Evolutionary conservation across 1,284 basidiomycete genomes (phyloP).

Genomic region (Apiotrichum mycotoxinovorans): DNA sequence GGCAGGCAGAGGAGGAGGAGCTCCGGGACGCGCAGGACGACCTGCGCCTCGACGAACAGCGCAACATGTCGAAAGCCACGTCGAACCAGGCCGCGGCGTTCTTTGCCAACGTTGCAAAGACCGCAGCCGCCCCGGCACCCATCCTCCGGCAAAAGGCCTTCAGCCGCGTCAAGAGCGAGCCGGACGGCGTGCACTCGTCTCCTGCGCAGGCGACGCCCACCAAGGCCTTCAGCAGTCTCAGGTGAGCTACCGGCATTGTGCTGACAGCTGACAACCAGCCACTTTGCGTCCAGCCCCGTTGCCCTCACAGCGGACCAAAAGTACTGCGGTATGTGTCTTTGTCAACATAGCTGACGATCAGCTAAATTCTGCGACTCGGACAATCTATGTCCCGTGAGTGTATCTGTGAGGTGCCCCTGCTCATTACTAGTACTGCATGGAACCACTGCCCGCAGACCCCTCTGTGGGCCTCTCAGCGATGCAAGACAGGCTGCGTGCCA

Average conservation of each 20-base stretch:
- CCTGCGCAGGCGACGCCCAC: not conserved
- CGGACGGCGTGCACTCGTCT: not conserved
- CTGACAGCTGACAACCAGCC: not conserved
- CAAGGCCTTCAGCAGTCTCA: not conserved
- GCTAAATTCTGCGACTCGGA: not conserved
- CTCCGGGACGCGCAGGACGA: not conserved
- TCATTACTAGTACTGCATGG: constrained; percentile 22
- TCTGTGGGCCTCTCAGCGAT: constrained; percentile 15
- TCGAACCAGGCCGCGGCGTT: not conserved
- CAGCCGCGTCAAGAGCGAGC: not conserved
- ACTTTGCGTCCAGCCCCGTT: not conserved
- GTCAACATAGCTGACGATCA: not conserved
- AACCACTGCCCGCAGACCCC: constrained; percentile 23
- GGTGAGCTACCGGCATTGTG: not conserved
- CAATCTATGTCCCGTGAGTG: constrained; percentile 7
- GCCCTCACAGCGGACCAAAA: not conserved
- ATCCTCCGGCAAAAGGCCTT: not conserved
- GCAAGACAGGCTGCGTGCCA: not conserved
- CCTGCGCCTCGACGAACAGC: not conserved
- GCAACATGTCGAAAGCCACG: not conserved
- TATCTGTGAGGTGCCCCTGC: not conserved
- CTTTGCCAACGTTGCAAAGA: not conserved
- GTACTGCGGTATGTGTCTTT: not conserved
- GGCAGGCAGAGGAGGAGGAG: not conserved
- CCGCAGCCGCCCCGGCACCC: not conserved